Evolutionary conservation across 805 yeast genomes (phyloP).

Genomic region (Wickerhamiella bombiphila): DNA sequence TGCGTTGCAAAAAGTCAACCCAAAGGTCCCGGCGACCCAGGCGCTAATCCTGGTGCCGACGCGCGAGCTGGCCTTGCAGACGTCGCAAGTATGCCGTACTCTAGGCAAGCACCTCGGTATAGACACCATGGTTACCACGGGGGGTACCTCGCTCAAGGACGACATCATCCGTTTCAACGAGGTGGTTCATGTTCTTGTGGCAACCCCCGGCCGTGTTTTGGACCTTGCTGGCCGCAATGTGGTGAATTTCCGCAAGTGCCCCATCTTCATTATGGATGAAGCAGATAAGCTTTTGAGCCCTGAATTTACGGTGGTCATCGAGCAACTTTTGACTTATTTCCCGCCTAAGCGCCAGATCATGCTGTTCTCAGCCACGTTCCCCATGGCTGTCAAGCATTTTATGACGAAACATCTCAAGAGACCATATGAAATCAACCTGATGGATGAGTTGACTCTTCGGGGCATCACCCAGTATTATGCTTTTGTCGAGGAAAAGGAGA

Average conservation of each 20-base stretch:
- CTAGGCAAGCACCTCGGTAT: slow-evolving; percentile 85
- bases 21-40: slow-evolving; percentile 72
- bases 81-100: slow-evolving; percentile 93
- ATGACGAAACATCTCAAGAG: slow-evolving; percentile 81
- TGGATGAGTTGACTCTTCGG: slow-evolving; percentile 92
- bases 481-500: slow-evolving; percentile 94
- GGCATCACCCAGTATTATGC: slow-evolving; percentile 98
- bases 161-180: slow-evolving; percentile 88
- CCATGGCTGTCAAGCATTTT: slow-evolving; percentile 79
- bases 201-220: slow-evolving; percentile 94
- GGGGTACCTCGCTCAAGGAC: slow-evolving; percentile 89
- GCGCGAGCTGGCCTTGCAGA: slow-evolving; percentile 93
- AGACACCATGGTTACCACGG: slow-evolving; percentile 95
- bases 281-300: slow-evolving; percentile 92
- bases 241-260: slow-evolving; percentile 77
- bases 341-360: slow-evolving; percentile 71
- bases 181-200: slow-evolving; percentile 86
- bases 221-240: slow-evolving; percentile 81
- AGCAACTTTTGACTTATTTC: slow-evolving; percentile 69
- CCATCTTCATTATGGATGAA: slow-evolving; percentile 91
- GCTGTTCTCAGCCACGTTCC: slow-evolving; percentile 92
- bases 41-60: slow-evolving; percentile 92
- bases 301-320: slow-evolving; percentile 77
- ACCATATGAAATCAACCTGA: slow-evolving; percentile 89
- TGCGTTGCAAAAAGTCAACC: slow-evolving; percentile 73